phyloP scores from a whole-genome alignment of 2,329 filamentous ascomycete genomes.

The Fusarium sp. region DNA sequence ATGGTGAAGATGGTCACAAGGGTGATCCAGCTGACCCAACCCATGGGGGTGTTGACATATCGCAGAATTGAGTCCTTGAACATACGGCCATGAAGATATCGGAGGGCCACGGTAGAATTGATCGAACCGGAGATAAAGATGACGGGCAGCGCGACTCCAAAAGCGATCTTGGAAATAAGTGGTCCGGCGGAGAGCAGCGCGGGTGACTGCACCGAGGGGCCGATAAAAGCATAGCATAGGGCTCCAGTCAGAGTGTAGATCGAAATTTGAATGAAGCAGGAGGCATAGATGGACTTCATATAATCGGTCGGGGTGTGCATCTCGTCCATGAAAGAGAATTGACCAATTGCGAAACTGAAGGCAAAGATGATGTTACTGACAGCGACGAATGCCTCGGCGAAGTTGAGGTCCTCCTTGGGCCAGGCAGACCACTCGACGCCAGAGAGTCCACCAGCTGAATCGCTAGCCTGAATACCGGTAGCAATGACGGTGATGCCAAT shows the following conservation, averaged over 20 bases:
- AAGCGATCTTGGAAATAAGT: slow-evolving; percentile 72
- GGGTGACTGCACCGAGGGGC: slow-evolving; percentile 69
- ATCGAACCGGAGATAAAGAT: slow-evolving; percentile 45
- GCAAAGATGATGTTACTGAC: slow-evolving; percentile 65
- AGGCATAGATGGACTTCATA: slow-evolving; percentile 66
- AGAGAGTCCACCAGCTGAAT: slow-evolving; percentile 44
- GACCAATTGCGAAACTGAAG: slow-evolving; percentile 36
- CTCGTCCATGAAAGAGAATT: slow-evolving; percentile 38
- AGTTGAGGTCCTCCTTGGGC: slow-evolving; percentile 55
- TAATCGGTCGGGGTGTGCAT: slow-evolving; percentile 40
- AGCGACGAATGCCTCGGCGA: slow-evolving; percentile 66
- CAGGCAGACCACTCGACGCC: slow-evolving; percentile 54
- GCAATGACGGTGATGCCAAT: slow-evolving; percentile 72
- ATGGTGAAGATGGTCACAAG: slow-evolving; percentile 26
- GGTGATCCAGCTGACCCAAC: slow-evolving; percentile 31
- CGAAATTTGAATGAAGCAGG: slow-evolving; percentile 67
- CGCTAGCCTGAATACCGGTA: slow-evolving; percentile 59
- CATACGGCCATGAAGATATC: slow-evolving; percentile 34
- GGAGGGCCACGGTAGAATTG: slow-evolving; percentile 31
- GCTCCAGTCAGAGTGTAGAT: slow-evolving; percentile 74
- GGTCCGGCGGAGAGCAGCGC: slow-evolving; percentile 72
- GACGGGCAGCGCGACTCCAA: slow-evolving; percentile 71
- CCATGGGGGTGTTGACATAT: slow-evolving; percentile 30
- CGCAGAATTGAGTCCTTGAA: slow-evolving; percentile 31
- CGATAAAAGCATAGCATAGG: slow-evolving; percentile 75